A percentile compares a stretch with the other conserved stretches of the same genome.
Conservation (phyloP, 2,329 filamentous ascomycete species). For the Chrysosporium queenslandicum region DNA sequence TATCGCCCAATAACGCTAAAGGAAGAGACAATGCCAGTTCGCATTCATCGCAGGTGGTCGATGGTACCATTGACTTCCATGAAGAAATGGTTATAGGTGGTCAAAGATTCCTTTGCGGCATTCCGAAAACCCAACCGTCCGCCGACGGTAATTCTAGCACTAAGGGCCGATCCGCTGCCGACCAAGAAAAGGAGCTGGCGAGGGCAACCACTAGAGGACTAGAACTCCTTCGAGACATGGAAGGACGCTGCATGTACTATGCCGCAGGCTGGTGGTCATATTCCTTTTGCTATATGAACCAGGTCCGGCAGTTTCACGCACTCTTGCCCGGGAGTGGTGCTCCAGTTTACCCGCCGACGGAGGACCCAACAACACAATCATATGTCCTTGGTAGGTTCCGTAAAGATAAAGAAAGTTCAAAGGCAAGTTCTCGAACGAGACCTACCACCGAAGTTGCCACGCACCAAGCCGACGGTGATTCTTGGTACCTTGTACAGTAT, state of each 20-base stretch:
- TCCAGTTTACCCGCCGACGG: slow-evolving; percentile 58
- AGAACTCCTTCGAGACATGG: slow-evolving; percentile 67
- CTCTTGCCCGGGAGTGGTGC: slow-evolving; percentile 59
- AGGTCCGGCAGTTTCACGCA: slow-evolving; percentile 85
- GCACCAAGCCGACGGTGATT: slow-evolving; percentile 67
- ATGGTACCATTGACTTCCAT: slow-evolving; percentile 53
- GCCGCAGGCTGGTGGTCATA: slow-evolving; percentile 93
- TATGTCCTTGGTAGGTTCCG: slow-evolving; percentile 62
- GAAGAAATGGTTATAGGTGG: slow-evolving; percentile 64
- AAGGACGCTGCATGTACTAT: slow-evolving; percentile 72
- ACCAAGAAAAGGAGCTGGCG: slow-evolving; percentile 69
- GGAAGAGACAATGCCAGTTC: slow-evolving; percentile 53
- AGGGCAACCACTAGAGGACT: slow-evolving; percentile 68
- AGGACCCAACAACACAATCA: slow-evolving; percentile 64
- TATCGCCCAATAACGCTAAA: slow-evolving; percentile 34
- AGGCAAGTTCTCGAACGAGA: slow-evolving; percentile 23
- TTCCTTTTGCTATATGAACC: slow-evolving; percentile 79
- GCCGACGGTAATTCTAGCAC: slow-evolving; percentile 58
- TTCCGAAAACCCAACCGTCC: slow-evolving; percentile 57
- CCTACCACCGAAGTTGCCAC: slow-evolving; percentile 44
- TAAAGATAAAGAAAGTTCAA: slow-evolving; percentile 25
- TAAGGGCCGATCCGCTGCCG: slow-evolving; percentile 42
- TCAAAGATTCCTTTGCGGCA: slow-evolving; percentile 70
- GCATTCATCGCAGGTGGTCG: slow-evolving; percentile 52
- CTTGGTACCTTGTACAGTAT: slow-evolving; percentile 74